These are phyloP conservation scores for Euphorbia lathyris DNA, from an alignment of 345 rosid genomes.

Conservation along the genomic window DNA sequence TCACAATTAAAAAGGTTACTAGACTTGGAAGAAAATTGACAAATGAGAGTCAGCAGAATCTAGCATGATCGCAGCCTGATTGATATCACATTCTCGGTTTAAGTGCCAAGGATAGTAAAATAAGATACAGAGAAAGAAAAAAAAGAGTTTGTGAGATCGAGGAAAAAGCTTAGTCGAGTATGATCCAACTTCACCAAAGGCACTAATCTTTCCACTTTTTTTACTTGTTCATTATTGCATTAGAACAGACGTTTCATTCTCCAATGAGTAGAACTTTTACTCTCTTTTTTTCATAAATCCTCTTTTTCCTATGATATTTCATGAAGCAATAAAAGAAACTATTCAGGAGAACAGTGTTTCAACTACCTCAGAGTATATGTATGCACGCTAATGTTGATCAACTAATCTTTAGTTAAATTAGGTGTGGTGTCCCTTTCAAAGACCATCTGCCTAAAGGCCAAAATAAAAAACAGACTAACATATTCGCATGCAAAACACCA, in stretches of 20 bases:
- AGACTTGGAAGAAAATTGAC: background rate
- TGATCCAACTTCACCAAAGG: background rate
- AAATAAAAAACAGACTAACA: background rate
- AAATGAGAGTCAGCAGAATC: background rate
- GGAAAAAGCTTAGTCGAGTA: background rate
- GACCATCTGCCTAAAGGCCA: background rate
- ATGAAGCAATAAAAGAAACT: background rate
- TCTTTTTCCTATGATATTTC: background rate
- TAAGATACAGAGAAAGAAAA: background rate
- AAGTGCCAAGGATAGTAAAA: too few relatives aligned
- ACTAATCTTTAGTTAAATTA: constrained; percentile 1
- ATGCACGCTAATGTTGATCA: background rate
- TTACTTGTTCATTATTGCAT: background rate
- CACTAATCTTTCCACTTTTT: background rate
- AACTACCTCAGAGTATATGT: background rate
- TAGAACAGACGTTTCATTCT: background rate
- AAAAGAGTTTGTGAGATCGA: background rate
- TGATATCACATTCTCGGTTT: constrained; percentile 1
- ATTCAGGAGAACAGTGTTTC: background rate
- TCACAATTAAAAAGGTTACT: background rate
- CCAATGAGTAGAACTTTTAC: background rate
- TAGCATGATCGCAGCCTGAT: background rate
- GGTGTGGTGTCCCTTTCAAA: background rate
- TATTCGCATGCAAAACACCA: background rate
- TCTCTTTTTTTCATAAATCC: background rate